A percentile compares a stretch with the other conserved stretches of the same genome.
Conservation (phyloP, 148 eudicot genomes). For the Gaultheria prostrata region DNA sequence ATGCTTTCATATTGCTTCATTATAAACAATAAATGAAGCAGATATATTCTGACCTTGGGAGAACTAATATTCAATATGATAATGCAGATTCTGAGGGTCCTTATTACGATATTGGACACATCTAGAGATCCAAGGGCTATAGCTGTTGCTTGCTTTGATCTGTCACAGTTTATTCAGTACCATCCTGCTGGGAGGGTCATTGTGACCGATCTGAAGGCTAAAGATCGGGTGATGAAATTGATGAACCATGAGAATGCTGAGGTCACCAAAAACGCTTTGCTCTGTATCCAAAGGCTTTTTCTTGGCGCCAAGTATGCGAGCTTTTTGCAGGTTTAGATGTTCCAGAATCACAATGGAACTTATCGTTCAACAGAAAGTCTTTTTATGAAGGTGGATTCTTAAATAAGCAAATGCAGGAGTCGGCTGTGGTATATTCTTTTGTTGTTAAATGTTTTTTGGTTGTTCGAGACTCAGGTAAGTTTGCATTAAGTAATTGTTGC, state of each 20-base stretch:
- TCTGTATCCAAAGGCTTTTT: conserved; percentile 98
- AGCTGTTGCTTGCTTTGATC: conserved; percentile 94
- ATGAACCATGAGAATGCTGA: conserved; percentile 91
- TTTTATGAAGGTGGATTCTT: background rate
- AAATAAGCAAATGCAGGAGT: conserved; percentile 4
- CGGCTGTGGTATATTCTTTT: conserved; percentile 1
- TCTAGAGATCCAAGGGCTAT: conserved; percentile 73
- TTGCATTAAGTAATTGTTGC: conserved; percentile 15
- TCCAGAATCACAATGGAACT: background rate
- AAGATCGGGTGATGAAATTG: conserved; percentile 93
- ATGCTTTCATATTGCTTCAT: background rate
- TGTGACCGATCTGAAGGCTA: conserved; percentile 79
- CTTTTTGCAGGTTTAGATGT: conserved; percentile 76
- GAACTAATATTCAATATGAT: conserved; percentile 16
- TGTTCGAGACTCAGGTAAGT: background rate
- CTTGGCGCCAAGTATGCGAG: conserved; percentile 98
- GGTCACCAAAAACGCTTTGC: conserved; percentile 89
- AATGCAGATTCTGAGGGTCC: conserved; percentile 81
- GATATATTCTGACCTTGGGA: background rate
- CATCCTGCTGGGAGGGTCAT: conserved; percentile 96
- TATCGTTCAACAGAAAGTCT: background rate
- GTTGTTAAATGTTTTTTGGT: background rate
- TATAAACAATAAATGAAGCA: background rate
- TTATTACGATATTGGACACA: conserved; percentile 82
- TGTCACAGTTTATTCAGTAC: conserved; percentile 89